These are phyloP conservation scores for Fusarium marasasianum DNA, from an alignment of 2,329 filamentous ascomycete genomes.

Conservation along the genomic window DNA sequence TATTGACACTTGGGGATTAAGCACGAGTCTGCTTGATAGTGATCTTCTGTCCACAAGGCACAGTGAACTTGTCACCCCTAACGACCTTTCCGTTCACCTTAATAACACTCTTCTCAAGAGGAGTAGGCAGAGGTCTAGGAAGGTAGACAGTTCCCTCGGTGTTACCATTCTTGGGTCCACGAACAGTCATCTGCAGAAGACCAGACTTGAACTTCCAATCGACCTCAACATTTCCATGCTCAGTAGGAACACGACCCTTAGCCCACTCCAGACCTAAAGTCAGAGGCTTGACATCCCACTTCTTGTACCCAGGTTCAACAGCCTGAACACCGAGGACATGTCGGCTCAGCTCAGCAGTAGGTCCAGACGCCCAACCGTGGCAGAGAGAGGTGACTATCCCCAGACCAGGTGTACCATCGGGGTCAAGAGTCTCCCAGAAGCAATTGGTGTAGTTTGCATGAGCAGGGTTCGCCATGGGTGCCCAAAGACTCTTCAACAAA, in stretches of 20 bases:
- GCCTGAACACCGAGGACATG: not conserved
- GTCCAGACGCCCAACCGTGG: not conserved
- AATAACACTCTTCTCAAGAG: not conserved
- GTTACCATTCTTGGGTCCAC: not conserved
- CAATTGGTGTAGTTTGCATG: not conserved
- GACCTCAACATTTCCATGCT: not conserved
- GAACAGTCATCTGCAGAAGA: not conserved
- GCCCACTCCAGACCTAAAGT: not conserved
- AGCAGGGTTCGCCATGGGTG: not conserved
- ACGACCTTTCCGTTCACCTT: not conserved
- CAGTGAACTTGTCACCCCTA: not conserved
- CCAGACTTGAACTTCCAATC: not conserved
- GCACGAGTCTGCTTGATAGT: rapidly evolving
- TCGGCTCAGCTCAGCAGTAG: not conserved
- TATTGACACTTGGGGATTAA: no score
- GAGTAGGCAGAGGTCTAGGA: not conserved
- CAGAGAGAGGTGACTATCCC: not conserved
- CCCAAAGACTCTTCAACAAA: not conserved
- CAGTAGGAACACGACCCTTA: not conserved
- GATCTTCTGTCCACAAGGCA: rapidly evolving
- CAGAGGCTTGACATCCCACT: not conserved
- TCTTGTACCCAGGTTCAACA: not conserved
- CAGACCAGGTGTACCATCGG: not conserved
- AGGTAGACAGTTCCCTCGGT: not conserved
- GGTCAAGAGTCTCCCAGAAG: constrained; percentile 1